Percentiles rank a stretch among this genome's conserved stretches.
These are phyloP conservation scores for Toxoplasma gondii DNA, from an alignment of 169 alveolate genomes.

Conservation along the genomic window DNA sequence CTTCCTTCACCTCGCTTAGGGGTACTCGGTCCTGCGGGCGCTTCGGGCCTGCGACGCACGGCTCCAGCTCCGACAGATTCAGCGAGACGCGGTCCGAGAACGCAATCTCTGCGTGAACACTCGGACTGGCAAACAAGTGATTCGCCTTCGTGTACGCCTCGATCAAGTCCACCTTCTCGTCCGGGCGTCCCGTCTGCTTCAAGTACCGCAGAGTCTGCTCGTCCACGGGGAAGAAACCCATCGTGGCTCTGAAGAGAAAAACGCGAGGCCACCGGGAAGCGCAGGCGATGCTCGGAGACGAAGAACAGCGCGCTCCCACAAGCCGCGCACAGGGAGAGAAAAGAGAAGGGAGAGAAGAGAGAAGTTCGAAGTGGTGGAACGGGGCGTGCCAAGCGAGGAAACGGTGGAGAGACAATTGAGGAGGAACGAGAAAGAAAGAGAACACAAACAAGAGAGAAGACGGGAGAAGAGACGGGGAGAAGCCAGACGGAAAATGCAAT, in stretches of 20 bases:
- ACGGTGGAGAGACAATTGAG: background rate
- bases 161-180: conserved; percentile 82
- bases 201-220: conserved; percentile 90
- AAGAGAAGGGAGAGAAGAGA: no score
- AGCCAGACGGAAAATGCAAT: no score
- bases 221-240: conserved; percentile 97
- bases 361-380: no score
- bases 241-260: conserved; percentile 85
- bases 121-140: conserved; percentile 9
- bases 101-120: background rate
- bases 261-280: background rate
- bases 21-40: conserved; percentile 96
- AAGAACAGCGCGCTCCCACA: background rate
- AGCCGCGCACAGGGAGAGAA: no score
- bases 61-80: conserved; percentile 84
- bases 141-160: conserved; percentile 80
- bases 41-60: conserved; percentile 96
- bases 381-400: no score
- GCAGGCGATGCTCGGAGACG: background rate
- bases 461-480: no score
- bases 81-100: conserved; percentile 61
- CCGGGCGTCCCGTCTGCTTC: conserved; percentile 92
- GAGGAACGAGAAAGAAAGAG: background rate
- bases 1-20: conserved; percentile 83
- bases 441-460: no score